phyloP scores from a whole-genome alignment of 805 yeast genomes.

The Yarrowia hollandica region DNA sequence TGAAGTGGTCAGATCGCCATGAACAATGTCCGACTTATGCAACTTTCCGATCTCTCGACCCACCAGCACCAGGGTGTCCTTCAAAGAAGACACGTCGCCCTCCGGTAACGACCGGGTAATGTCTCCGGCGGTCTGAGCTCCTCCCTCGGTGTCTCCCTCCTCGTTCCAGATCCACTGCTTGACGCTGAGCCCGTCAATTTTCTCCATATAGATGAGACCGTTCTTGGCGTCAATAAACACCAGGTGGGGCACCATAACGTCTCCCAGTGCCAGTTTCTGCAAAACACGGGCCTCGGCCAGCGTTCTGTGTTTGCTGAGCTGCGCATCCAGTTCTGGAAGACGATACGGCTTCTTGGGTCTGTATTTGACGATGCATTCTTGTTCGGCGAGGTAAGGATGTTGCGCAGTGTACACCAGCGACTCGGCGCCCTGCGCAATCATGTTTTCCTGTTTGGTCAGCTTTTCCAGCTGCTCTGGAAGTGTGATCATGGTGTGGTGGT shows the following conservation, averaged over 20 bases:
- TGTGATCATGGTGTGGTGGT: constrained; percentile 15
- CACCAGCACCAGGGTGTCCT: constrained; percentile 46
- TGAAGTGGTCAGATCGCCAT: constrained; percentile 93
- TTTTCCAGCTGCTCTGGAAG: neutral
- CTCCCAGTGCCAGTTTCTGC: constrained; percentile 52
- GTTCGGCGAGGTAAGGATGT: constrained; percentile 64
- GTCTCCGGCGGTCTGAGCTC: constrained; percentile 6
- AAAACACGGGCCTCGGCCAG: constrained; percentile 79
- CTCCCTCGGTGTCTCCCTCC: constrained; percentile 30
- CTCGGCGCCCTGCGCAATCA: constrained; percentile 88
- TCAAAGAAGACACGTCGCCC: constrained; percentile 9
- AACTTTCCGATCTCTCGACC: constrained; percentile 69
- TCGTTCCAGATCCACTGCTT: constrained; percentile 43
- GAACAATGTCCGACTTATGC: constrained; percentile 77
- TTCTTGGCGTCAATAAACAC: constrained; percentile 72
- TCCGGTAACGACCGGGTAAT: neutral
- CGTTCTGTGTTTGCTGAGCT: constrained; percentile 77
- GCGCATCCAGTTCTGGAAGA: constrained; percentile 76
- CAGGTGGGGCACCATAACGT: constrained; percentile 68
- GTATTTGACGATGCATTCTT: constrained; percentile 60
- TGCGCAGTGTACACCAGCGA: constrained; percentile 64
- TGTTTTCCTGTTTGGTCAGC: constrained; percentile 33
- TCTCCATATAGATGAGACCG: constrained; percentile 90
- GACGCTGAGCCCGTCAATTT: constrained; percentile 49
- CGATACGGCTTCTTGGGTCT: constrained; percentile 91